A percentile compares a stretch with the other conserved stretches of the same genome.
Conservation (phyloP, 768 basidiomycete species). For the Coprinellus micaceus region DNA sequence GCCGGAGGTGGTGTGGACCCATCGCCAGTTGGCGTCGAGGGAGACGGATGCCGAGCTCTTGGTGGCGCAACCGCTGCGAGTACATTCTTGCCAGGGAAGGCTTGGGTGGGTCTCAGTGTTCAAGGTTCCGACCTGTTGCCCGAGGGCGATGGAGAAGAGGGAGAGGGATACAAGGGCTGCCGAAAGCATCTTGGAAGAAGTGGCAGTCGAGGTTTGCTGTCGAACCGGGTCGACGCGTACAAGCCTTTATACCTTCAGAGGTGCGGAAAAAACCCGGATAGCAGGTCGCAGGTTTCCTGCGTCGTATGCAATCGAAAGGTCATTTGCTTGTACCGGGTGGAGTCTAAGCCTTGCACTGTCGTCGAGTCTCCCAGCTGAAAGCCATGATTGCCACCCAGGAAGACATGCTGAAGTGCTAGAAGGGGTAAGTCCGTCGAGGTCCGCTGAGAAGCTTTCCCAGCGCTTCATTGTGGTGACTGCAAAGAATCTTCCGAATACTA, state of each 20-base stretch:
- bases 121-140: constrained; percentile 51
- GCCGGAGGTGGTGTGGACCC: constrained; percentile 38
- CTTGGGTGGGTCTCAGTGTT: constrained; percentile 48
- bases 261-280: not conserved
- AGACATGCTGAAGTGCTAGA: not conserved
- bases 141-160: constrained; percentile 40
- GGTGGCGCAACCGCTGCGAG: constrained; percentile 40
- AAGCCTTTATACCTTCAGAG: not conserved
- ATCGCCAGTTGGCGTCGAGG: constrained; percentile 59
- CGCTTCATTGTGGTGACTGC: not conserved
- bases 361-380: not conserved
- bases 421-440: not conserved
- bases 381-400: not conserved
- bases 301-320: not conserved
- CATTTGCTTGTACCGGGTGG: not conserved
- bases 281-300: too few species aligned
- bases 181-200: constrained; percentile 4
- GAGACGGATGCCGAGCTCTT: constrained; percentile 34
- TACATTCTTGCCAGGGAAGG: constrained; percentile 45
- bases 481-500: too few species aligned
- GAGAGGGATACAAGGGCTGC: constrained; percentile 37
- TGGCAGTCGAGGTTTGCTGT: not conserved
- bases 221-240: too few species aligned
- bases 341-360: not conserved
- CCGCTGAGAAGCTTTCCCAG: not conserved